phyloP scores from a whole-genome alignment of 352 stramenopile genomes.

The Globisporangium canariense region DNA sequence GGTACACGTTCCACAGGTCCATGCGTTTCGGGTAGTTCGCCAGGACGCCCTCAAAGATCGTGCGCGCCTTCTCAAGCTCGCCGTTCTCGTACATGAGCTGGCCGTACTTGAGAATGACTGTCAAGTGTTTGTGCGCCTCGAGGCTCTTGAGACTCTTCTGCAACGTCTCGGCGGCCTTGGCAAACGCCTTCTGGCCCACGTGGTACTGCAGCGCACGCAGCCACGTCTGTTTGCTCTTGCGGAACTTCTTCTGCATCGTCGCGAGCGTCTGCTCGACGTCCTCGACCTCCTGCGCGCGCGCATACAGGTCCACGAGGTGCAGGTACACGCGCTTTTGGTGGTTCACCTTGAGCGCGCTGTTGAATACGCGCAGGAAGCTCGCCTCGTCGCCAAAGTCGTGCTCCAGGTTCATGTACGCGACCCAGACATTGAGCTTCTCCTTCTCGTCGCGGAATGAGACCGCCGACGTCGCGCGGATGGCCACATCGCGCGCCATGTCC shows the following conservation, averaged over 20 bases:
- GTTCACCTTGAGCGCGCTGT: slow-evolving; percentile 91
- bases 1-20: slow-evolving; percentile 96
- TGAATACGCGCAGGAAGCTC: slow-evolving; percentile 90
- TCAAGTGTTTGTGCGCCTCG: slow-evolving; percentile 92
- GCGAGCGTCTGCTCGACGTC: slow-evolving; percentile 72
- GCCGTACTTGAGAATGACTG: slow-evolving; percentile 94
- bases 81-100: slow-evolving; percentile 94
- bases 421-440: slow-evolving; percentile 98
- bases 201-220: slow-evolving; percentile 85
- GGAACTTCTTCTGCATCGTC: slow-evolving; percentile 92
- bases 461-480: slow-evolving; percentile 88
- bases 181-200: slow-evolving; percentile 64
- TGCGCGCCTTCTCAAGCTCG: slow-evolving; percentile 92
- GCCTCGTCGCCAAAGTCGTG: slow-evolving; percentile 93
- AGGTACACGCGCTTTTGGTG: slow-evolving; percentile 96
- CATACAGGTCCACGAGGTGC: slow-evolving; percentile 92
- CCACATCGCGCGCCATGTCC: slow-evolving; percentile 90
- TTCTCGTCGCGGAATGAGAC: slow-evolving; percentile 95
- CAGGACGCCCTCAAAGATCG: slow-evolving; percentile 94
- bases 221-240: slow-evolving; percentile 89
- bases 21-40: slow-evolving; percentile 95
- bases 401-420: slow-evolving; percentile 94
- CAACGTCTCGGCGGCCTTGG: slow-evolving; percentile 83
- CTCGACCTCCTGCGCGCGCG: slow-evolving; percentile 54
- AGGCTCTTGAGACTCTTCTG: slow-evolving; percentile 92